These are phyloP conservation scores for Trichoderma sp. DNA, from an alignment of 2,329 filamentous ascomycete genomes.

Conservation along the genomic window DNA sequence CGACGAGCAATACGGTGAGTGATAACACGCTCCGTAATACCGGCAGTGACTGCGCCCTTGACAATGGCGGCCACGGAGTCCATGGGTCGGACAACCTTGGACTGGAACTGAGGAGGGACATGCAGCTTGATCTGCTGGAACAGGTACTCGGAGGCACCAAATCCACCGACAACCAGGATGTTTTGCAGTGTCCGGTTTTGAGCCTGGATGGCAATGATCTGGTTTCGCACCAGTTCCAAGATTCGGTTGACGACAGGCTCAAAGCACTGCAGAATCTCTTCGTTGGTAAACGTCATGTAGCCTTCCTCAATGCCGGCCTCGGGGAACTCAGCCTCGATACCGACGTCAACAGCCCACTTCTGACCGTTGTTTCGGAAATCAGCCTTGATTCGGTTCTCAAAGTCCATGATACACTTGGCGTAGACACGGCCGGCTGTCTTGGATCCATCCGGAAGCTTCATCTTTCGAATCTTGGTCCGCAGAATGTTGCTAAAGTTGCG, in stretches of 20 bases:
- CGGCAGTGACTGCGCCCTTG: slow-evolving; percentile 95
- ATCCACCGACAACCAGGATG: slow-evolving; percentile 94
- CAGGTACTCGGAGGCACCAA: slow-evolving; percentile 96
- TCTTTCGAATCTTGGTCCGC: slow-evolving; percentile 96
- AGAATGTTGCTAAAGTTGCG: slow-evolving; percentile 98
- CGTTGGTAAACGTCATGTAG: slow-evolving; percentile 99
- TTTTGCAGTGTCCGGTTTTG: slow-evolving; percentile 94
- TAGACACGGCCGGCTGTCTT: slow-evolving; percentile 98
- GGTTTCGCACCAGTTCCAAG: slow-evolving; percentile 90
- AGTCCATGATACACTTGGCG: slow-evolving; percentile 99
- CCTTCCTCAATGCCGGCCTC: slow-evolving; percentile 98
- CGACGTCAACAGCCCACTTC: slow-evolving; percentile 98
- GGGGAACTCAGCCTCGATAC: slow-evolving; percentile 96
- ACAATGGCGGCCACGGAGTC: slow-evolving; percentile 98
- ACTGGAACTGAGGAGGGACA: slow-evolving; percentile 96
- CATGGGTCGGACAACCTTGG: slow-evolving; percentile 97
- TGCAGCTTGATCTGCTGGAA: slow-evolving; percentile 99
- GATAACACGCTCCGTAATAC: slow-evolving; percentile 94
- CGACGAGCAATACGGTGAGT: slow-evolving; percentile 95
- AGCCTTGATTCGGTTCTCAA: slow-evolving; percentile 99
- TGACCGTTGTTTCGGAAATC: slow-evolving; percentile 99
- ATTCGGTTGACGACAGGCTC: slow-evolving; percentile 98
- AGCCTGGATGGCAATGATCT: slow-evolving; percentile 98
- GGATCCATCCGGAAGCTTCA: slow-evolving; percentile 96
- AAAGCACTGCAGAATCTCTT: slow-evolving; percentile 98